These are phyloP conservation scores for Crepidotus variabilis DNA, from an alignment of 768 basidiomycete genomes.

Conservation along the genomic window DNA sequence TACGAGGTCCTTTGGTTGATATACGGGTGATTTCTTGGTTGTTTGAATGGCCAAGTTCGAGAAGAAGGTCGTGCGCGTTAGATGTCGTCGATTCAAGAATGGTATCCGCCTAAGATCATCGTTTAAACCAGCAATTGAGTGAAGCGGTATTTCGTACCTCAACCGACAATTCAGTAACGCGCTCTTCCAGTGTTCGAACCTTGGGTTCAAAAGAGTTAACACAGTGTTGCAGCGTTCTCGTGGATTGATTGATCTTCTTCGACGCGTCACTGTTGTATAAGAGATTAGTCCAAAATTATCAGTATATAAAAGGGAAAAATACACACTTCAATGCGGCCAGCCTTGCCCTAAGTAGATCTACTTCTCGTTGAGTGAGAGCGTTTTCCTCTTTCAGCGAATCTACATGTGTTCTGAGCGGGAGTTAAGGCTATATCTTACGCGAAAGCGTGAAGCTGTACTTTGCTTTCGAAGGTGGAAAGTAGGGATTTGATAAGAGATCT, in stretches of 20 bases:
- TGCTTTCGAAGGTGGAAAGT: neutral
- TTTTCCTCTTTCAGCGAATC: conserved; percentile 11
- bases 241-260: conserved; percentile 6
- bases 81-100: conserved; percentile 1
- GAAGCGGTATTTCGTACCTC: conserved; percentile 9
- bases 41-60: neutral
- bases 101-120: conserved; percentile 14
- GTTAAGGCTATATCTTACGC: neutral
- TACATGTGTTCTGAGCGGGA: conserved; percentile 9
- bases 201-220: conserved; percentile 10
- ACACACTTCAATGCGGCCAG: conserved; percentile 13
- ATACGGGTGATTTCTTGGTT: neutral
- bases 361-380: conserved; percentile 12
- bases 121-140: neutral
- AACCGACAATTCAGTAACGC: conserved; percentile 18
- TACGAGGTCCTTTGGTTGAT: neutral
- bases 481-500: neutral
- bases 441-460: neutral
- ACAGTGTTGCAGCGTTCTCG: conserved; percentile 14
- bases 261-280: conserved; percentile 12
- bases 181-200: conserved; percentile 10
- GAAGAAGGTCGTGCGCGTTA: neutral
- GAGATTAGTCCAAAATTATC: neutral
- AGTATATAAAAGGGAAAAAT: neutral
- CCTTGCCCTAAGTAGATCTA: conserved; percentile 6